phyloP scores from a whole-genome alignment of 768 basidiomycete genomes.

The Lactarius tabidus region DNA sequence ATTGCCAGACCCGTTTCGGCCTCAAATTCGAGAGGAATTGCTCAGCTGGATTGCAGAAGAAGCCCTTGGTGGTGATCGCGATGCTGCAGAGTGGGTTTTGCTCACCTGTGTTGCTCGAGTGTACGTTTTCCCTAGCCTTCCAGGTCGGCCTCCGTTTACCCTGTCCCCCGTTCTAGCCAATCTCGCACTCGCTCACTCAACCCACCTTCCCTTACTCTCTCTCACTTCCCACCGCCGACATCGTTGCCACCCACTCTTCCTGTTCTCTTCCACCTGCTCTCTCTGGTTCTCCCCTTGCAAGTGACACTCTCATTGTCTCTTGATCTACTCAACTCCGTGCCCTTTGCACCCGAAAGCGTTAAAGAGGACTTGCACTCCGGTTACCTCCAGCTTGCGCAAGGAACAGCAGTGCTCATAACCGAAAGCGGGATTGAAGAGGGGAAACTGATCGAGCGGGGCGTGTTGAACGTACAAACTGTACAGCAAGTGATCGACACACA shows the following conservation, averaged over 20 bases:
- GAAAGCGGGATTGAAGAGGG: slow-evolving; percentile 71
- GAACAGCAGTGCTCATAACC: slow-evolving; percentile 56
- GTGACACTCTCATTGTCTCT: slow-evolving; percentile 58
- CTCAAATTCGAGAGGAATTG: slow-evolving; percentile 47
- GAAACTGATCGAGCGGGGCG: slow-evolving; percentile 54
- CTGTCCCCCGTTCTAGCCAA: slow-evolving; percentile 43
- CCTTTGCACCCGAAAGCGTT: slow-evolving; percentile 61
- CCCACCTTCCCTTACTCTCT: slow-evolving; percentile 61
- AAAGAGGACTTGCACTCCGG: slow-evolving; percentile 74
- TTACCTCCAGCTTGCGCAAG: slow-evolving; percentile 64
- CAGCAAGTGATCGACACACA: slow-evolving; percentile 64
- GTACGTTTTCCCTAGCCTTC: slow-evolving; percentile 40
- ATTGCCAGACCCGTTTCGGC: slow-evolving; percentile 23
- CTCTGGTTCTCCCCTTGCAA: slow-evolving; percentile 55
- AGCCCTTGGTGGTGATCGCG: slow-evolving; percentile 60
- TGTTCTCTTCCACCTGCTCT: slow-evolving; percentile 50
- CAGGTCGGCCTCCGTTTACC: not conserved
- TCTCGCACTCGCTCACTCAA: slow-evolving; percentile 62
- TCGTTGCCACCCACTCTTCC: slow-evolving; percentile 32
- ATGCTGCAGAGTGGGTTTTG: slow-evolving; percentile 74
- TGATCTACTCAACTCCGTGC: slow-evolving; percentile 50
- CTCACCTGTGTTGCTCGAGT: slow-evolving; percentile 55
- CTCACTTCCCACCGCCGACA: slow-evolving; percentile 51
- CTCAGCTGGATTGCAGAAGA: slow-evolving; percentile 71
- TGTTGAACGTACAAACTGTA: slow-evolving; percentile 57